Evolutionary conservation across 129 eudicot species (phyloP).

Genomic region (Artemisia argyi): DNA sequence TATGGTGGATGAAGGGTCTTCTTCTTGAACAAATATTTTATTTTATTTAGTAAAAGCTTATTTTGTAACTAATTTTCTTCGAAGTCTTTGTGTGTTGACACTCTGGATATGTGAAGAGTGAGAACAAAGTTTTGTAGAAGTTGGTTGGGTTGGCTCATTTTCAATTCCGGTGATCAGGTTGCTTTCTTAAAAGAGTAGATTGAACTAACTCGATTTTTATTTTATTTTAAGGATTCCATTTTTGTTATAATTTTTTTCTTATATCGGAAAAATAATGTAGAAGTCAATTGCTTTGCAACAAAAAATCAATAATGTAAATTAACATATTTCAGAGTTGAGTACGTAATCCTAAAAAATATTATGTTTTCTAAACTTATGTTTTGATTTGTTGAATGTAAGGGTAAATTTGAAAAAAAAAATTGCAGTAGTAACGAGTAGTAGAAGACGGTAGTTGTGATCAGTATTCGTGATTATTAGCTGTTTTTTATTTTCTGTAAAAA

Average conservation of each 20-base stretch:
- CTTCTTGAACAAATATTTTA: slow-evolving; percentile 37
- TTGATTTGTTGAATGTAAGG: too few species aligned
- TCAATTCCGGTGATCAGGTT: slow-evolving; percentile 40
- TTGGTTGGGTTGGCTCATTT: slow-evolving; percentile 40
- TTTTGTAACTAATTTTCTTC: slow-evolving; percentile 43
- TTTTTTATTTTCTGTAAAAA: too few species aligned
- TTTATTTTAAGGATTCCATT: not conserved
- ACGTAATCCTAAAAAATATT: too few species aligned
- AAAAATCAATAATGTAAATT: not conserved
- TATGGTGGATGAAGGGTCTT: slow-evolving; percentile 57
- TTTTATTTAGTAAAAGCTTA: not conserved
- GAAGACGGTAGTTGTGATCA: too few species aligned
- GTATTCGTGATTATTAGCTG: too few species aligned
- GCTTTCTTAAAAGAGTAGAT: slow-evolving; percentile 5
- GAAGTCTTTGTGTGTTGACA: slow-evolving; percentile 23
- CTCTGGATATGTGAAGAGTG: slow-evolving; percentile 37
- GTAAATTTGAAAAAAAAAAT: too few species aligned
- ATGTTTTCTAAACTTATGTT: too few species aligned
- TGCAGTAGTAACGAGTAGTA: too few species aligned
- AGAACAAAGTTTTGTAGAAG: slow-evolving; percentile 44
- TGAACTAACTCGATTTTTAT: slow-evolving; percentile 1
- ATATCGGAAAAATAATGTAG: not conserved
- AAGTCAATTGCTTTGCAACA: not conserved
- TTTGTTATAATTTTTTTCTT: not conserved
- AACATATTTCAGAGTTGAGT: not conserved